Evolutionary conservation across 768 basidiomycete genomes (phyloP).

Genomic region (Tylopilus sp.): DNA sequence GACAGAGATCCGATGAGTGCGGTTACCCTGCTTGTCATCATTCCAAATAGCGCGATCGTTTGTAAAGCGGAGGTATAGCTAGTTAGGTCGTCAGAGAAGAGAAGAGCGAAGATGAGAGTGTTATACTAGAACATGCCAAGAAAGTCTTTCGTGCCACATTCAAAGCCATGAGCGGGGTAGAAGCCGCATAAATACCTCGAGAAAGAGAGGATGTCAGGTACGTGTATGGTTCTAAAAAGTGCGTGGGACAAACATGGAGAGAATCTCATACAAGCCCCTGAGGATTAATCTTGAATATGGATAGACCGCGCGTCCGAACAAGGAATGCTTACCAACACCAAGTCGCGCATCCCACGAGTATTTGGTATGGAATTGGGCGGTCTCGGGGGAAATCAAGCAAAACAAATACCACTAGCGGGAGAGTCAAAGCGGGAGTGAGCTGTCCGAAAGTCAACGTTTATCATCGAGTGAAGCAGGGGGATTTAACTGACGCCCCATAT

Average conservation of each 20-base stretch:
- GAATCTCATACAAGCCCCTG: constrained; percentile 59
- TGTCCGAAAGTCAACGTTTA: constrained; percentile 16
- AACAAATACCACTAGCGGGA: constrained; percentile 64
- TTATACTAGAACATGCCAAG: constrained; percentile 37
- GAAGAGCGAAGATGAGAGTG: not conserved
- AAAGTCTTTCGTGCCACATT: constrained; percentile 44
- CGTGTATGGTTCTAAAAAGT: not conserved
- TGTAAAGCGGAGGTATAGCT: constrained; percentile 36
- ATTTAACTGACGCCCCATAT: constrained; percentile 47
- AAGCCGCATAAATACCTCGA: constrained; percentile 44
- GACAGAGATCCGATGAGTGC: constrained; percentile 54
- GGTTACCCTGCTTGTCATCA: constrained; percentile 64
- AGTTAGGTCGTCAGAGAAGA: constrained; percentile 4
- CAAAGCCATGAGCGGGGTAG: constrained; percentile 33
- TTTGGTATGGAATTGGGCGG: constrained; percentile 56
- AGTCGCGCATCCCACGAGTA: constrained; percentile 51
- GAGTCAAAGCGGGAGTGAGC: constrained; percentile 56
- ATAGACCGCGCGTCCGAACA: not conserved
- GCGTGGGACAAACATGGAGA: constrained; percentile 38
- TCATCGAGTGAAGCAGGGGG: constrained; percentile 12
- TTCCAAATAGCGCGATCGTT: constrained; percentile 69
- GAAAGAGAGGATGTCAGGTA: constrained; percentile 9
- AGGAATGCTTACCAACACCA: constrained; percentile 56
- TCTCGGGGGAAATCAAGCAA: constrained; percentile 72
- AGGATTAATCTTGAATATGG: constrained; percentile 11